Conservation (phyloP, 1,139 yeast genomes). For the Candida sp. region DNA sequence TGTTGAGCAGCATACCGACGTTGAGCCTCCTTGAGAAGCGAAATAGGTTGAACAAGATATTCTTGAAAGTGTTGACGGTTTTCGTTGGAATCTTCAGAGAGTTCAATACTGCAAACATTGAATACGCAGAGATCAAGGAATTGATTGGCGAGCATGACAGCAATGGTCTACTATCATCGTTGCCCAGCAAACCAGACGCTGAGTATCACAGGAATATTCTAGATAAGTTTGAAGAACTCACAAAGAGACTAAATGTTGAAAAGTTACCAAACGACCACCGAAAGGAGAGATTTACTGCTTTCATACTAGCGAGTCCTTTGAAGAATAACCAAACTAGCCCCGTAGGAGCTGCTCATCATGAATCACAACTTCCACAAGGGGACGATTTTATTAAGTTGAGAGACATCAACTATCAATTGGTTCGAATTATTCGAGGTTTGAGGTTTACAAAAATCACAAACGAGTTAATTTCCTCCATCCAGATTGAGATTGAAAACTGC, state of each 20-base stretch:
- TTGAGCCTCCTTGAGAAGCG: constrained; percentile 37
- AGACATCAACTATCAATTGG: constrained; percentile 42
- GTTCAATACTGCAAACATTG: constrained; percentile 29
- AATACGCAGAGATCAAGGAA: constrained; percentile 32
- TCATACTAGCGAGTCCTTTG: constrained; percentile 45
- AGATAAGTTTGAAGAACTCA: constrained; percentile 31
- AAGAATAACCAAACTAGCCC: constrained; percentile 20
- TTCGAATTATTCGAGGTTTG: constrained; percentile 37
- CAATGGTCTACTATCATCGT: constrained; percentile 2
- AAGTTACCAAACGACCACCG: constrained; percentile 11
- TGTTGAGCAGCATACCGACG: constrained; percentile 30
- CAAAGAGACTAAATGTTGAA: constrained; percentile 22
- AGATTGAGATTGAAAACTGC: constrained; percentile 29
- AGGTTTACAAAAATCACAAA: constrained; percentile 42
- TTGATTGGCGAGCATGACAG: constrained; percentile 26
- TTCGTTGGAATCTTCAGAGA: constrained; percentile 38
- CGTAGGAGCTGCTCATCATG: background rate
- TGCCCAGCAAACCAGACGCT: constrained; percentile 37
- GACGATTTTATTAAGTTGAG: constrained; percentile 21
- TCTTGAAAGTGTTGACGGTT: constrained; percentile 34
- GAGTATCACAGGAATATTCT: constrained; percentile 32
- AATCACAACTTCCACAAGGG: background rate
- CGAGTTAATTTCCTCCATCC: constrained; percentile 28
- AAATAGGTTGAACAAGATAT: constrained; percentile 36
- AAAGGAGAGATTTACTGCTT: constrained; percentile 25